Evolutionary conservation across 768 basidiomycete species (phyloP), one percentile per base, ranked within the genome.

Genomic region (Amanita brunnescens): DNA sequence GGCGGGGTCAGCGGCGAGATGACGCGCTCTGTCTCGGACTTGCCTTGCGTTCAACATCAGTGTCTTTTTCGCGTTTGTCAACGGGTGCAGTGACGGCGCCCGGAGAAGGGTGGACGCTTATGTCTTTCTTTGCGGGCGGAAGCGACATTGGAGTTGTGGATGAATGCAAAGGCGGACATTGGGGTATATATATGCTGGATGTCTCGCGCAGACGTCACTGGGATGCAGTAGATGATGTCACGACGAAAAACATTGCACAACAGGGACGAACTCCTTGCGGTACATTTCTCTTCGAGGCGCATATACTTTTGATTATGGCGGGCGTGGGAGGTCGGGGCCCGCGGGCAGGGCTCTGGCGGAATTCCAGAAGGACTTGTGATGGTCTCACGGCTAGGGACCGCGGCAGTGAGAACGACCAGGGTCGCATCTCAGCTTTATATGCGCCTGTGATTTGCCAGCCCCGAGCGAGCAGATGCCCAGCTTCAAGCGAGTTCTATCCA

Each of bases 31-130:
- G 20, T 16, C 16, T 9, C 24, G 12, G 3, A 14, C 59, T 21
- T 34, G 77, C 77, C 72, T 95, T 95, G 59, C 89, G 77, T 58
- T 89, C 81, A 54, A 93, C 77, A 62, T 94, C 91, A 5, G 77
- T 80, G 9, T 85, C 80, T 61, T 83, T 81, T 41, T 65, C 67
- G 6, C 62, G 64, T 53, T 74, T 81, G 64, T 88, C 74, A 50
- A 78, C 73, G 14, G 91, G 87, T 29, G 71, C 74, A 35, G 81
- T 79, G 49, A 92, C 89, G 40, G 81, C 74, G 57, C 75, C 76
- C 50, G 66, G 59, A 39, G 65, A 63, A 8, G 86, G 85, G 53
- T 80, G 71, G 39, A 73, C 69, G 50, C 77, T 74, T 55, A 85
- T 76, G 54, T 87, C 81, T 67, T 80, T 81, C 14, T 65, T 57